Evolutionary conservation across 176 grass and related monocot genomes (phyloP).

Genomic region (Juncus effusus): DNA sequence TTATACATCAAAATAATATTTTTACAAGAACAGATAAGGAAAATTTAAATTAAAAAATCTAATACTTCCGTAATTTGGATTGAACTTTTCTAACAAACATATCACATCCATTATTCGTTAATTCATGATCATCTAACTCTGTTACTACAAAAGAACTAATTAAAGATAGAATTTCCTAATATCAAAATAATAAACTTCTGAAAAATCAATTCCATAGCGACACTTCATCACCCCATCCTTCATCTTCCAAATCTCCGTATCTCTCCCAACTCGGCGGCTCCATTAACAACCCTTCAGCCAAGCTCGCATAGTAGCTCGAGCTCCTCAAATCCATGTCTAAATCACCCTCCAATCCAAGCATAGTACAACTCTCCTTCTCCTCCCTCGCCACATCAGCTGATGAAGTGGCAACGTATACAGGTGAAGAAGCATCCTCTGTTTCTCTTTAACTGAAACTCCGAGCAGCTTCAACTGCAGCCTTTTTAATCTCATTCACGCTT

Average conservation of each 20-base stretch:
- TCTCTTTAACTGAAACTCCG: constrained; percentile 15
- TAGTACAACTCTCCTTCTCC: neutral
- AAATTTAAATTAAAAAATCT: too few species aligned
- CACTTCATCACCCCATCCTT: neutral
- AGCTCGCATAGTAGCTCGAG: constrained; percentile 38
- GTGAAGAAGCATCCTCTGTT: neutral
- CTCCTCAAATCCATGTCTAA: constrained; percentile 22
- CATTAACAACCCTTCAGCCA: constrained; percentile 44
- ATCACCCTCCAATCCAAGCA: constrained; percentile 2
- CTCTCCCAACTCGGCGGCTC: constrained; percentile 21
- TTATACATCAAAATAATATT: too few species aligned
- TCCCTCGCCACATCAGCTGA: neutral
- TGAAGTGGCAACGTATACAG: neutral
- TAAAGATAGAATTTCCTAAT: neutral
- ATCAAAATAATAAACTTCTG: neutral
- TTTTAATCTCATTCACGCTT: constrained; percentile 25
- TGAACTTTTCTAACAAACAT: too few species aligned
- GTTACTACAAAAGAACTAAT: too few species aligned
- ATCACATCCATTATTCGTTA: too few species aligned
- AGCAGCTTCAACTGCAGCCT: constrained; percentile 37
- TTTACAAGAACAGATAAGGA: too few species aligned
- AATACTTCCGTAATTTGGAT: too few species aligned
- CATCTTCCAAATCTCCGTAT: constrained; percentile 25
- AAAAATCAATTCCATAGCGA: constrained; percentile 39
- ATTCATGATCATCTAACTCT: constrained; percentile 35